A percentile compares a stretch with the other conserved stretches of the same genome.
Evolutionary conservation across 2,329 filamentous ascomycete genomes (phyloP).

Genomic region (Pleochaeta shiraiana): DNA sequence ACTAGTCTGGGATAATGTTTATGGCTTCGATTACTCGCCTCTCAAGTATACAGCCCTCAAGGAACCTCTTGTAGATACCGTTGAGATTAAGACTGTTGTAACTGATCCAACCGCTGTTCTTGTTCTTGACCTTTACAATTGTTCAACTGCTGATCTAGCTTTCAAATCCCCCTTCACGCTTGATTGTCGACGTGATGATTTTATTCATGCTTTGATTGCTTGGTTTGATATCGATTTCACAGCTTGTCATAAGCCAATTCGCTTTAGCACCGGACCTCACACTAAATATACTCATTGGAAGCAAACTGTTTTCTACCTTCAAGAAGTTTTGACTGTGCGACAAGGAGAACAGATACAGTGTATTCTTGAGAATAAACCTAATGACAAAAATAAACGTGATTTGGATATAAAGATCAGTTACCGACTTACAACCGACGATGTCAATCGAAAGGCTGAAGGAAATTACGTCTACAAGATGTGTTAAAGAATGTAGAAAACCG

Average conservation of each 20-base stretch:
- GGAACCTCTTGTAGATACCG: slow-evolving; percentile 91
- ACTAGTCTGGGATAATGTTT: slow-evolving; percentile 96
- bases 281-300: slow-evolving; percentile 99
- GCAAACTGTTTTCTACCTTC: slow-evolving; percentile 96
- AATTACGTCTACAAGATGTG: slow-evolving; percentile 63
- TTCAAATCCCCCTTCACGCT: slow-evolving; percentile 66
- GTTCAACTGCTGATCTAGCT: slow-evolving; percentile 60
- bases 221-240: slow-evolving; percentile 99
- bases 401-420: slow-evolving; percentile 81
- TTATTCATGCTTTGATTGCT: slow-evolving; percentile 85
- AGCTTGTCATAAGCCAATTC: slow-evolving; percentile 93
- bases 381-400: slow-evolving; percentile 84
- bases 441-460: slow-evolving; percentile 44
- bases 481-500: slow-evolving; percentile 19
- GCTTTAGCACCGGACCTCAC: slow-evolving; percentile 92
- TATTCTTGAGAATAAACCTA: slow-evolving; percentile 62
- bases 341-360: slow-evolving; percentile 62
- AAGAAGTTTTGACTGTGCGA: slow-evolving; percentile 81
- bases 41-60: slow-evolving; percentile 86
- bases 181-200: slow-evolving; percentile 64
- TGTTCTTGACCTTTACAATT: slow-evolving; percentile 83
- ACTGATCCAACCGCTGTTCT: slow-evolving; percentile 75
- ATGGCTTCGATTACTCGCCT: slow-evolving; percentile 90
- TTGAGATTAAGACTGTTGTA: slow-evolving; percentile 91
- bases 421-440: slow-evolving; percentile 54